These are phyloP conservation scores for Flaveria brownii DNA, from an alignment of 129 eudicot genomes.

Conservation along the genomic window DNA sequence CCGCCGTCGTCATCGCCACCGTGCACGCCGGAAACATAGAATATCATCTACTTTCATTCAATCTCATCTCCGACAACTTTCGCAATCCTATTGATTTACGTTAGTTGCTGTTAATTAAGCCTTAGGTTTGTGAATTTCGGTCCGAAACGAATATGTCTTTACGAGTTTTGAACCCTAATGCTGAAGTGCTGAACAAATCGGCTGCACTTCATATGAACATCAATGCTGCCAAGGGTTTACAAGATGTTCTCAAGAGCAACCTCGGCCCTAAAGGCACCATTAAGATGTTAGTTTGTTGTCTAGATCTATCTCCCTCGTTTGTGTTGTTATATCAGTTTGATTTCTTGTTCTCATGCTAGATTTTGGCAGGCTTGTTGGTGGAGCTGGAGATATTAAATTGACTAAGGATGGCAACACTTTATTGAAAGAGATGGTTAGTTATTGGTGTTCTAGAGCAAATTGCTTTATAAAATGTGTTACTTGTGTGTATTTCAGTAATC, in stretches of 20 bases:
- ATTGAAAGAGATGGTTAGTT: constrained; percentile 85
- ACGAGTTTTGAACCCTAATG: constrained; percentile 78
- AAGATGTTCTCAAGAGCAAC: constrained; percentile 86
- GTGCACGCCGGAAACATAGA: too few species aligned
- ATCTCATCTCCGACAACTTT: too few species aligned
- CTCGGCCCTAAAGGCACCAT: constrained; percentile 98
- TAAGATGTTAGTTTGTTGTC: constrained; percentile 53
- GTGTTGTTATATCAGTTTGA: too few species aligned
- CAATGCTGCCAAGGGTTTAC: constrained; percentile 93
- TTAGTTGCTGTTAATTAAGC: too few species aligned
- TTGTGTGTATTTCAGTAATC: background rate
- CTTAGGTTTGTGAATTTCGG: too few species aligned
- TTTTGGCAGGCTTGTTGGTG: constrained; percentile 89
- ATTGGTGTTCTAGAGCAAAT: background rate
- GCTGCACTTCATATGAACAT: constrained; percentile 95
- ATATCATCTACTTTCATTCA: too few species aligned
- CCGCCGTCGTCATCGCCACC: too few species aligned
- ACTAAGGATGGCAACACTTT: constrained; percentile 96
- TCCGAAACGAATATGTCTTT: constrained; percentile 54
- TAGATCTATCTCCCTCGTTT: too few species aligned
- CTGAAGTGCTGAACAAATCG: constrained; percentile 90
- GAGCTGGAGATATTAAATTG: constrained; percentile 92
- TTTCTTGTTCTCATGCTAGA: background rate
- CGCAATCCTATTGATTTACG: too few species aligned
- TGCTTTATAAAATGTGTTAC: background rate